These are phyloP conservation scores for Camellia lanceoleosa DNA, from an alignment of 148 eudicot genomes.

Conservation along the genomic window DNA sequence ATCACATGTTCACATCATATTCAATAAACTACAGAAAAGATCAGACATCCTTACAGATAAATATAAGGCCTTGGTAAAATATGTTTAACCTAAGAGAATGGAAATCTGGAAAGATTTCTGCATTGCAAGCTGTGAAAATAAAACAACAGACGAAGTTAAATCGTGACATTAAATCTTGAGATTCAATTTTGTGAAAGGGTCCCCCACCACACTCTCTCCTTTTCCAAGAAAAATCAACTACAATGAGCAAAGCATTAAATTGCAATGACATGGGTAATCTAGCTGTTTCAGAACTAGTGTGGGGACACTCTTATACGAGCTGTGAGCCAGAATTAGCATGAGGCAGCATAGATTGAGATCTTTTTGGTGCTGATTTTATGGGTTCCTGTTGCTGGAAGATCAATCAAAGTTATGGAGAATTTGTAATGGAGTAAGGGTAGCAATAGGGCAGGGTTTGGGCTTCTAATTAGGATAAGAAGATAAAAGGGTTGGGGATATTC, in stretches of 20 bases:
- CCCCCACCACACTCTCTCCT: not conserved
- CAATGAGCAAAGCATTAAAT: not conserved
- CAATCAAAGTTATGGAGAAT: not conserved
- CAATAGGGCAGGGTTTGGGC: not conserved
- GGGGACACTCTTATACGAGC: not conserved
- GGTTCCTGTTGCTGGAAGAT: not conserved
- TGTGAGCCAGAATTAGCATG: not conserved
- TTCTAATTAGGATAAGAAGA: too few relatives aligned
- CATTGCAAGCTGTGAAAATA: not conserved
- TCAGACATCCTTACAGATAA: not conserved
- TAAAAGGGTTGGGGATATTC: too few relatives aligned
- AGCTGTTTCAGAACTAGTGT: not conserved
- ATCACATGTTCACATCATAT: not conserved
- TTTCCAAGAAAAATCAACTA: not conserved
- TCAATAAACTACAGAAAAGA: not conserved
- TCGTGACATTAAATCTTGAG: not conserved
- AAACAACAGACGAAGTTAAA: not conserved
- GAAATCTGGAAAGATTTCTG: too few relatives aligned
- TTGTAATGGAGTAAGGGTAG: not conserved
- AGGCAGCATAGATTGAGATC: not conserved
- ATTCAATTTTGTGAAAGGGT: not conserved
- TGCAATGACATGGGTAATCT: not conserved
- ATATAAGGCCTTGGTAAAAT: not conserved
- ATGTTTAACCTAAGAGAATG: too few relatives aligned
- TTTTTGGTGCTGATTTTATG: not conserved